A percentile compares a stretch with the other conserved stretches of the same genome.
Conservation (phyloP, 1,139 yeast species). For the Candida frijolesensis region DNA sequence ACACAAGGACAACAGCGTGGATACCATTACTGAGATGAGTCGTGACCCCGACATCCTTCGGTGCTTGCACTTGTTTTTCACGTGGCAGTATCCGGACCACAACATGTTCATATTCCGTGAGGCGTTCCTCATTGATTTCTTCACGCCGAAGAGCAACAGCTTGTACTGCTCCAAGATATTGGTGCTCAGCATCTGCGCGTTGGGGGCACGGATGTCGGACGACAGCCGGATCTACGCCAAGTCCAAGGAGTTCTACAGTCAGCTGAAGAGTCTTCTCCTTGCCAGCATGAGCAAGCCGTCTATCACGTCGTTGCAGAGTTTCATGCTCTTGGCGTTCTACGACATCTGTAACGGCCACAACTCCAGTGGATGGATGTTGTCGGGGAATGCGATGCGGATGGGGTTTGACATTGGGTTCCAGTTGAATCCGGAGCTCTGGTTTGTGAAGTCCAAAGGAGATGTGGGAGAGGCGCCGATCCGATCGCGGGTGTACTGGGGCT, state of each 20-base stretch:
- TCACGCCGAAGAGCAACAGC: slow-evolving; percentile 49
- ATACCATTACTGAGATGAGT: slow-evolving; percentile 23
- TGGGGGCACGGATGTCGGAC: slow-evolving; percentile 55
- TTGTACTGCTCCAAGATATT: slow-evolving; percentile 55
- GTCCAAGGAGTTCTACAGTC: slow-evolving; percentile 46
- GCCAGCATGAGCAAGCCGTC: slow-evolving; percentile 42
- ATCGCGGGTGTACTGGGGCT: slow-evolving; percentile 68
- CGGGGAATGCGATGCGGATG: slow-evolving; percentile 64
- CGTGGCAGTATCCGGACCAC: slow-evolving; percentile 68
- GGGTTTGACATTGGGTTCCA: slow-evolving; percentile 69
- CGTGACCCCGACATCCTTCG: slow-evolving; percentile 47
- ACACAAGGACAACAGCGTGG: slow-evolving; percentile 10
- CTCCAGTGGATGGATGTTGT: slow-evolving; percentile 62
- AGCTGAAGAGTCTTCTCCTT: slow-evolving; percentile 46
- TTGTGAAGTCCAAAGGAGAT: slow-evolving; percentile 30
- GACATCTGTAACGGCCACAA: slow-evolving; percentile 60
- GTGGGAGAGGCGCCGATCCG: slow-evolving; percentile 51
- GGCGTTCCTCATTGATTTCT: slow-evolving; percentile 61
- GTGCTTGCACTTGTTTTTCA: slow-evolving; percentile 58
- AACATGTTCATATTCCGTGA: slow-evolving; percentile 66
- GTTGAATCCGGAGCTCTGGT: slow-evolving; percentile 63
- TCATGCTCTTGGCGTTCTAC: slow-evolving; percentile 53
- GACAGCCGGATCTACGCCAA: slow-evolving; percentile 40
- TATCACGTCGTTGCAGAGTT: slow-evolving; percentile 51
- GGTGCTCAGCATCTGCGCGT: slow-evolving; percentile 56